phyloP scores from a whole-genome alignment of 352 stramenopile species.

The Proteromonas lacertae region DNA sequence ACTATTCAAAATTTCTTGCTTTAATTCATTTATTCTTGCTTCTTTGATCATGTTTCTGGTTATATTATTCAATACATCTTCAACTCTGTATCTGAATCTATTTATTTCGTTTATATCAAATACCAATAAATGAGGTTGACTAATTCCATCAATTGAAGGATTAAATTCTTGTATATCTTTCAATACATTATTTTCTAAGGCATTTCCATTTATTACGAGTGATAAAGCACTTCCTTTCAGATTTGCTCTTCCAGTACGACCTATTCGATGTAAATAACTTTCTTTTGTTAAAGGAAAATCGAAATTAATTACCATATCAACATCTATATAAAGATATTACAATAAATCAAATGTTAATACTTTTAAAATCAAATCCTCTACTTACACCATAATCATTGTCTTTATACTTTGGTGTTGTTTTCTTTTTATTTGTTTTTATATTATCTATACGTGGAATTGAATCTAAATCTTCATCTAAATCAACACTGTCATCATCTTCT shows the following conservation, averaged over 20 bases:
- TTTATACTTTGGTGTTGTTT: slow-evolving; percentile 8
- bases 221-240: slow-evolving; percentile 75
- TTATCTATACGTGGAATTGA: not conserved
- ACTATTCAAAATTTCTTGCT: slow-evolving; percentile 90
- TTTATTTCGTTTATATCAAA: slow-evolving; percentile 92
- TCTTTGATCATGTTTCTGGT: slow-evolving; percentile 68
- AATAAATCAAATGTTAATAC: slow-evolving; percentile 84
- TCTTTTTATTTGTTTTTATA: not conserved
- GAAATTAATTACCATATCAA: slow-evolving; percentile 97
- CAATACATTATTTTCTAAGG: slow-evolving; percentile 38
- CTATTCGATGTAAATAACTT: slow-evolving; percentile 90
- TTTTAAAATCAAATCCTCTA: slow-evolving; percentile 85
- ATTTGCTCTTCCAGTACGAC: slow-evolving; percentile 72
- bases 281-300: slow-evolving; percentile 69
- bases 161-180: slow-evolving; percentile 56
- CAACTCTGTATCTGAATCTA: slow-evolving; percentile 81
- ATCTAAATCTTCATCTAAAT: not conserved
- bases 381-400: slow-evolving; percentile 61
- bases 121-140: slow-evolving; percentile 63
- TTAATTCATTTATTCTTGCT: slow-evolving; percentile 64
- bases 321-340: too few relatives aligned
- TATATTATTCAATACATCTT: slow-evolving; percentile 64
- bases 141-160: slow-evolving; percentile 27
- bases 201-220: slow-evolving; percentile 33
- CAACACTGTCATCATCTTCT: not conserved